Base-by-base conservation (phyloP, 805 yeast species). In the Danielia oregonensis region DNA sequence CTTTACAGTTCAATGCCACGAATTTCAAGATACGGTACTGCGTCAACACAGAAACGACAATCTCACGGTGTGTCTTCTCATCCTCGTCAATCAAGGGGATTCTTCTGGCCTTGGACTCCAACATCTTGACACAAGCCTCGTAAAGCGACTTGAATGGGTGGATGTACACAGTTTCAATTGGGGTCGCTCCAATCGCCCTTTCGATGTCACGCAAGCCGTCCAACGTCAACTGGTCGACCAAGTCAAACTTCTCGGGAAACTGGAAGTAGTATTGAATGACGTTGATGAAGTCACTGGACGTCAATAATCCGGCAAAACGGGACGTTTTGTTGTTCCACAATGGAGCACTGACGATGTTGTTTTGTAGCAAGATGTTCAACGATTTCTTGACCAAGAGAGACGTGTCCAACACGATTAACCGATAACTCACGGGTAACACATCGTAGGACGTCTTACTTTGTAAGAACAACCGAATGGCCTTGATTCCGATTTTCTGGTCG, bases 21-120 rank as follows among this genome's bases (percentile, higher is more conserved):
- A 93, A 93, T 62, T 94, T 91, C 52, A 93, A 70, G 36, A 93
- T 93, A 55, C 98, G 79, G 63, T 93, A 93, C 66, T 93, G 98
- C 1, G 98, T 93, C 53, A 93, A 72, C 33, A 93, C 98, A 36
- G 88, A 78, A 6, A 93, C 97, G 12, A 93, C 96, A 52, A 93
- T 88, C 59, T 93, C 97, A 51, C 96, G 71, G 52, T 84, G 83
- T 0, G 95, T 86, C 48, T 82, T 87, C 52, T 87, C 96, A 58
- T 93, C 97, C 56, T 83, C 83, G 57, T 93, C 98, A 48, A 93
- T 86, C 49, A 93, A 70, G 3, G 98, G 97, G 38, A 93, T 86
- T 61, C 98, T 78, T 57, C 97, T 75, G 4, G 97, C 94, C 46
- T 84, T 82, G 22, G 93, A 77, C 42, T 82, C 82, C 42, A 87